phyloP scores from a whole-genome alignment of 2,329 filamentous ascomycete species.

The Apiospora kogelbergensis region DNA sequence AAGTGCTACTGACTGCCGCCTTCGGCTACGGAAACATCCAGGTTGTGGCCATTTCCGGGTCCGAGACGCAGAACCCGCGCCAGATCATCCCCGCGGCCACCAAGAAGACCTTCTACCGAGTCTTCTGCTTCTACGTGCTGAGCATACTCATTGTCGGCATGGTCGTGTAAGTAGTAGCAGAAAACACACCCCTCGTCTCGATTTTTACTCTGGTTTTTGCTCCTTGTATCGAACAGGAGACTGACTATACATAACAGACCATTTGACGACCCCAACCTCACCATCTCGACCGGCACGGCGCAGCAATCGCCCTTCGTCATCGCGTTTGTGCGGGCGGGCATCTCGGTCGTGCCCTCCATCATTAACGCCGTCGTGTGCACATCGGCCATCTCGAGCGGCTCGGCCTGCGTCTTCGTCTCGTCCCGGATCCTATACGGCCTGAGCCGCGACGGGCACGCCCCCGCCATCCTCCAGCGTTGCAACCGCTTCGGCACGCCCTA shows the following conservation, averaged over 20 bases:
- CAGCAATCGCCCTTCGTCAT: conserved; percentile 50
- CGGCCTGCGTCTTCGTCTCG: conserved; percentile 57
- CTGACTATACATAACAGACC: conserved; percentile 22
- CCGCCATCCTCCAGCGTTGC: conserved; percentile 46
- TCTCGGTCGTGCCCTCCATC: conserved; percentile 52
- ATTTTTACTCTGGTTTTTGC: not conserved
- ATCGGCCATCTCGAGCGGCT: conserved; percentile 56
- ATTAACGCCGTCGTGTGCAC: conserved; percentile 59
- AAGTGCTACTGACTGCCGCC: conserved; percentile 2
- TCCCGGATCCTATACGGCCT: conserved; percentile 57
- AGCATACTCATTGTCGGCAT: conserved; percentile 56
- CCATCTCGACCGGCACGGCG: conserved; percentile 40
- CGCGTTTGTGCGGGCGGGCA: conserved; percentile 53
- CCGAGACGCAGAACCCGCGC: conserved; percentile 53
- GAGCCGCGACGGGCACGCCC: conserved; percentile 53
- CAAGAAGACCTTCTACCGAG: conserved; percentile 56
- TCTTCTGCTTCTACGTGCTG: conserved; percentile 55
- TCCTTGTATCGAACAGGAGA: not conserved
- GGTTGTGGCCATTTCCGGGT: conserved; percentile 54
- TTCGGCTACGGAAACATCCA: conserved; percentile 52
- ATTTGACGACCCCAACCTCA: conserved; percentile 46
- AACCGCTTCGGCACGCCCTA: conserved; percentile 58
- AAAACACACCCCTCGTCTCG: not conserved
- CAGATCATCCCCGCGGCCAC: conserved; percentile 47
- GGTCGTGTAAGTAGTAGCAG: conserved; percentile 36